These are phyloP conservation scores for Hydrangea macrophylla DNA, from an alignment of 148 eudicot genomes.

Conservation along the genomic window DNA sequence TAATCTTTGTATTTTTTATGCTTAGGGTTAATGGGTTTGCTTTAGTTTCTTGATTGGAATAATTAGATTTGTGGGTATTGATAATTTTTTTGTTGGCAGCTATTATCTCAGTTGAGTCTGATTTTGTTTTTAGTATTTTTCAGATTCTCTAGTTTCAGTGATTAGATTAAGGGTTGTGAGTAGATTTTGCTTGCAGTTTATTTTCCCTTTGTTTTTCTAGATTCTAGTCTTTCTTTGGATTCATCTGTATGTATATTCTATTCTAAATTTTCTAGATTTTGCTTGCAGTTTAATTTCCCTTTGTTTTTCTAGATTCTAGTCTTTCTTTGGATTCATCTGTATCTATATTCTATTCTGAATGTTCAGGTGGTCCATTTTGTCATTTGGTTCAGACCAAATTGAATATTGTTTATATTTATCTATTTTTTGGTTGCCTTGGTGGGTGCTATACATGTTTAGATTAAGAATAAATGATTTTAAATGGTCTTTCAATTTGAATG, in stretches of 20 bases:
- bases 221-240: neutral
- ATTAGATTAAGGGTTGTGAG: neutral
- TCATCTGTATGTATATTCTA: neutral
- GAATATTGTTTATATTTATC: neutral
- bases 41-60: neutral
- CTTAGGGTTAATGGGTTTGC: neutral
- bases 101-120: neutral
- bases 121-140: neutral
- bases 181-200: neutral
- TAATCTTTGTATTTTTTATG: neutral
- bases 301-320: neutral
- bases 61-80: neutral
- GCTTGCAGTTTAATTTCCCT: neutral
- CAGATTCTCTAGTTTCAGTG: neutral
- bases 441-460: neutral
- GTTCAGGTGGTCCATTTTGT: neutral
- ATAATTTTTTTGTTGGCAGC: neutral
- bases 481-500: neutral
- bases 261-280: neutral
- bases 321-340: neutral
- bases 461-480: neutral
- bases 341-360: neutral
- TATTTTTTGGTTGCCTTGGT: neutral
- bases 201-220: neutral
- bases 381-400: constrained; percentile 1